Evolutionary conservation across 2,329 filamentous ascomycete genomes (phyloP).

Genomic region (Clonostachys rosea): DNA sequence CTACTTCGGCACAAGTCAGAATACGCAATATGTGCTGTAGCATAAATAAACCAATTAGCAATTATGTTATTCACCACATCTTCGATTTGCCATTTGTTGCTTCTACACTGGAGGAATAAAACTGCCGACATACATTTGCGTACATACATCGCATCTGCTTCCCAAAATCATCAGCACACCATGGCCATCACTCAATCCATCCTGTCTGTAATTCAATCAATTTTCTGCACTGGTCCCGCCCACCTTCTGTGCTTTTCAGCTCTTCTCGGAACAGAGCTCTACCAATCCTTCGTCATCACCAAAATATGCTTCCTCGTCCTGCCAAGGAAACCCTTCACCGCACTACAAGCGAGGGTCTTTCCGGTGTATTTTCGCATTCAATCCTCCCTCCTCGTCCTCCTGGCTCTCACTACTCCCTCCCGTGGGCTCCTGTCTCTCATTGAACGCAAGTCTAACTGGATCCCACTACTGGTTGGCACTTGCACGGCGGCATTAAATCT

Average conservation of each 20-base stretch:
- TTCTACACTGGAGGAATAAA: too few relatives aligned
- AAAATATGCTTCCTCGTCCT: conserved; percentile 15
- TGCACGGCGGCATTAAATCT: conserved; percentile 24
- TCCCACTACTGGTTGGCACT: conserved; percentile 24
- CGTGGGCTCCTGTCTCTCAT: conserved; percentile 19
- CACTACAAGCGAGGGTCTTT: conserved; percentile 32
- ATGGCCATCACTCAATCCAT: too few relatives aligned
- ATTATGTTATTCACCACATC: too few relatives aligned
- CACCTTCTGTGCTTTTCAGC: conserved; percentile 32
- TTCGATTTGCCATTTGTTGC: too few relatives aligned
- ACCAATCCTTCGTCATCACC: conserved; percentile 26
- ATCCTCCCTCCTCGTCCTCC: conserved; percentile 22
- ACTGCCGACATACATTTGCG: too few relatives aligned
- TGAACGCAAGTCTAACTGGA: conserved; percentile 18
- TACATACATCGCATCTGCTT: too few relatives aligned
- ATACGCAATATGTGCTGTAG: too few relatives aligned
- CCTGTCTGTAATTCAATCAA: too few relatives aligned
- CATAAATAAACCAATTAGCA: too few relatives aligned
- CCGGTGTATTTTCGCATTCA: conserved; percentile 33
- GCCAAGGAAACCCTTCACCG: conserved; percentile 25
- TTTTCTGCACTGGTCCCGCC: conserved; percentile 13
- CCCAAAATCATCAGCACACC: too few relatives aligned
- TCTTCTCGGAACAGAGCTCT: conserved; percentile 31
- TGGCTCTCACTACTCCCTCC: conserved; percentile 24
- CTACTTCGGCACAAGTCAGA: too few relatives aligned